Conservation (phyloP, 345 rosid species). For the Salix dunnii region DNA sequence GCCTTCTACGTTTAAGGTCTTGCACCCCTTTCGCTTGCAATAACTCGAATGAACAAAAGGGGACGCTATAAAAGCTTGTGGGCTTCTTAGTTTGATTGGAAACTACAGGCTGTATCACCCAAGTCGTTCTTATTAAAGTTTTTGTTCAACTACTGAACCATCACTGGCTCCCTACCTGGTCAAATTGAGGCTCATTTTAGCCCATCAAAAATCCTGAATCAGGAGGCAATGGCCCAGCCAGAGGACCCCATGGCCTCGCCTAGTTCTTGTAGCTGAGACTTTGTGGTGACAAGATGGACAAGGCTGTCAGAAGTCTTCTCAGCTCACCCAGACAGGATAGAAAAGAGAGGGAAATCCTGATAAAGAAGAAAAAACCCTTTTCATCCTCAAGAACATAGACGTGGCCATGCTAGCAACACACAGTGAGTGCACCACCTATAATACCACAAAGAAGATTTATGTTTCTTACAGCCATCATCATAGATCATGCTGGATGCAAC, state of each 20-base stretch:
- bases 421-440: not conserved
- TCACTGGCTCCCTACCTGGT: not conserved
- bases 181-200: not conserved
- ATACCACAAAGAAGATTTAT: not conserved
- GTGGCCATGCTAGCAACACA: slow-evolving; percentile 3
- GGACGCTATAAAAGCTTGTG: not conserved
- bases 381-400: not conserved
- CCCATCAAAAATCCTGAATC: slow-evolving; percentile 1
- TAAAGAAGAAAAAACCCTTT: not conserved
- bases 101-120: too few relatives aligned
- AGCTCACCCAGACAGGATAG: slow-evolving; percentile 1
- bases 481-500: not conserved
- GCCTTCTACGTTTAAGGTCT: not conserved
- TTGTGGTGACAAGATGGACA: not conserved
- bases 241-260: not conserved
- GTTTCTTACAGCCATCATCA: not conserved
- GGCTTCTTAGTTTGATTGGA: too few relatives aligned
- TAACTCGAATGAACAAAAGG: not conserved
- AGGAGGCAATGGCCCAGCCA: slow-evolving; percentile 11
- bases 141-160: not conserved
- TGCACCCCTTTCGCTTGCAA: not conserved
- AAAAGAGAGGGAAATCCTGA: too few relatives aligned
- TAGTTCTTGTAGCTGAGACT: slow-evolving; percentile 7
- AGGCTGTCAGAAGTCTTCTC: not conserved
- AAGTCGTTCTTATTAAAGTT: not conserved